phyloP scores from a whole-genome alignment of 2,329 filamentous ascomycete genomes.

The Neopestalotiopsis rosae region DNA sequence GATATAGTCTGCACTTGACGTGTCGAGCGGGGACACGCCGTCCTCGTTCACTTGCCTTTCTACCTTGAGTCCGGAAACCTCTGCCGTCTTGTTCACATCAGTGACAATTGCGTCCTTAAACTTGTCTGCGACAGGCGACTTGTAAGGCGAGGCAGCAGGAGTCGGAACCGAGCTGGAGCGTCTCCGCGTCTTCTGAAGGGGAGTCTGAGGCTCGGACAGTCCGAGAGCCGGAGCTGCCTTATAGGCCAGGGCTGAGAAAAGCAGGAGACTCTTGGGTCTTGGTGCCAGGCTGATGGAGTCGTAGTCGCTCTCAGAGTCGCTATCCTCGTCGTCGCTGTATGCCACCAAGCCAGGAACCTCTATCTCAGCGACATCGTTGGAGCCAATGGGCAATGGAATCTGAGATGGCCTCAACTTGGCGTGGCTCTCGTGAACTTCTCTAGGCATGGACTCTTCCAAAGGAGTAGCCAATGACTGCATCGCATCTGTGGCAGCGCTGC shows the following conservation, averaged over 20 bases:
- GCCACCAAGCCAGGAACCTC: conserved; percentile 73
- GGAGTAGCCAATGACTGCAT: conserved; percentile 41
- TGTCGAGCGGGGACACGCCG: conserved; percentile 19
- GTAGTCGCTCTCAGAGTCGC: conserved; percentile 44
- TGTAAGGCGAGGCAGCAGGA: conserved; percentile 34
- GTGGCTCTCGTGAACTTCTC: conserved; percentile 16
- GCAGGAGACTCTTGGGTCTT: conserved; percentile 34
- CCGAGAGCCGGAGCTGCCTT: conserved; percentile 41
- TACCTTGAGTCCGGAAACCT: neutral
- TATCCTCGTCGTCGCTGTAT: conserved; percentile 67
- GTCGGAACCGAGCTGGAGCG: conserved; percentile 57
- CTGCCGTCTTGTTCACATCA: neutral
- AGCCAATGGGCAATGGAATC: conserved; percentile 71
- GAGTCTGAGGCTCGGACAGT: conserved; percentile 38
- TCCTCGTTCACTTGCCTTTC: neutral
- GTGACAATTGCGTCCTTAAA: neutral
- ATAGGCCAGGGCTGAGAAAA: conserved; percentile 11
- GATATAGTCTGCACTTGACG: conserved; percentile 16
- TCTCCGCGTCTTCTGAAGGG: conserved; percentile 38
- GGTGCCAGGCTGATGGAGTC: conserved; percentile 24
- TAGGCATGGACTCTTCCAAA: neutral
- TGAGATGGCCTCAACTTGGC: conserved; percentile 52
- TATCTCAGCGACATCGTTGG: conserved; percentile 78
- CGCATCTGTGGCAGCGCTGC: conserved; percentile 45
- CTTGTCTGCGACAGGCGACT: conserved; percentile 24